phyloP scores from a whole-genome alignment of 805 yeast species.

The Kuraishia hungarica region DNA sequence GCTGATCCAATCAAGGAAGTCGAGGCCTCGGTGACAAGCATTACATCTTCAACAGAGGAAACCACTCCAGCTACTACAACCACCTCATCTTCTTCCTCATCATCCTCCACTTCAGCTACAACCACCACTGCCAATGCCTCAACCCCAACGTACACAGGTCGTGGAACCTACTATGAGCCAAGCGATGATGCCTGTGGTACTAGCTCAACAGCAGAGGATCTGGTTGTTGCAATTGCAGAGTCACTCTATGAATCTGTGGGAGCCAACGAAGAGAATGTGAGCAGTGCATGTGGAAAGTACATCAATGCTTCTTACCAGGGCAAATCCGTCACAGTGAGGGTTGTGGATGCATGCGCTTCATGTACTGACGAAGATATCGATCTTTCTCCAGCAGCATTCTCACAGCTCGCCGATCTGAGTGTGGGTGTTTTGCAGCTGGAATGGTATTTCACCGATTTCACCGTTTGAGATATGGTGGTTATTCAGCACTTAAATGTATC shows the following conservation, averaged over 20 bases:
- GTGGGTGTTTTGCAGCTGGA: slow-evolving; percentile 38
- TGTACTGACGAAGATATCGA: slow-evolving; percentile 39
- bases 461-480: background rate
- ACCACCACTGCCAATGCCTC: slow-evolving; percentile 2
- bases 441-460: slow-evolving; percentile 26
- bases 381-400: slow-evolving; percentile 46
- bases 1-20: background rate
- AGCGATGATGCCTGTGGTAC: slow-evolving; percentile 45
- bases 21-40: background rate
- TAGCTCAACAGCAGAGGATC: slow-evolving; percentile 29
- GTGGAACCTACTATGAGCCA: slow-evolving; percentile 41
- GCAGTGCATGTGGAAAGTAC: slow-evolving; percentile 39
- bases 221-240: slow-evolving; percentile 41
- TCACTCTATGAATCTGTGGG: slow-evolving; percentile 23
- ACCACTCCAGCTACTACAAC: slow-evolving; percentile 3
- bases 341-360: slow-evolving; percentile 45
- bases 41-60: slow-evolving; percentile 1
- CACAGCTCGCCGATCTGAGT: slow-evolving; percentile 31
- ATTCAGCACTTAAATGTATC: background rate
- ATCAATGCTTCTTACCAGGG: slow-evolving; percentile 38
- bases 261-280: slow-evolving; percentile 16
- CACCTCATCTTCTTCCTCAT: slow-evolving; percentile 5
- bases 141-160: slow-evolving; percentile 20
- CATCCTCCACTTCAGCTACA: background rate
- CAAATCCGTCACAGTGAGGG: slow-evolving; percentile 41